Evolutionary conservation across 1,284 basidiomycete species (phyloP), one percentile per base, ranked within the genome.

Genomic region (Apiotrichum siamense): DNA sequence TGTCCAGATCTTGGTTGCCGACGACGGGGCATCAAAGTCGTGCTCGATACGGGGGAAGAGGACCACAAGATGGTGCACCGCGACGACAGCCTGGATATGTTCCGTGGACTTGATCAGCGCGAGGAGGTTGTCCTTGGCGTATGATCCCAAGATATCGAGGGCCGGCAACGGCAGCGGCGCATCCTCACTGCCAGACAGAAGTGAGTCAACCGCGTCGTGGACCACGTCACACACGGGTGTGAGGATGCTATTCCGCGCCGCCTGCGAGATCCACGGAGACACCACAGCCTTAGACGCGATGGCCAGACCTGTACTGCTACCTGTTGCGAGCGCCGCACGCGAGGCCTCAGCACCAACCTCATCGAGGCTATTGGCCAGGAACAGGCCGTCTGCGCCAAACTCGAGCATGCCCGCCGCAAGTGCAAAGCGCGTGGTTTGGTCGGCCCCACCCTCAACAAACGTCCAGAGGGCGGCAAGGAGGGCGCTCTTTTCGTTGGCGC

Each of bases 201-300:
- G 64, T 51, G 76, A 72, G 17, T 75, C 71, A n/a, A 63, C 61
- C 0, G 74, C 63, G 55, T 79, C 77, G 59, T 80, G 78, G 35
- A 79, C 75, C 0, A 76, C 73, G 3, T 75, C 63, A 54, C 76
- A 77, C 21, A 73, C 65, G 2, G 74, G 57, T 4, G 62, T 59
- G 15, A 72, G 59, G 20, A 70, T 53, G 6, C 57, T 55, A 17
- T 61, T 51, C 9, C 66, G 49, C 2, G 65, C 57, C 3, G 65
- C 57, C 4, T 37, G 10, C 1, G 69, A 70, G 6, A 72, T 45
- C 50, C 57, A 53, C 6, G 37, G 31, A 3, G 52, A 47, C 3
- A 43, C 36, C 13, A 59, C 49, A 2, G 53, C 52, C 2, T 51
- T 38, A 5, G 59, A 49, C 17, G 56, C 55, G 23, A 63, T 61